Evolutionary conservation across 2,329 filamentous ascomycete genomes (phyloP).

Genomic region (Paecilomyces fulvus): DNA sequence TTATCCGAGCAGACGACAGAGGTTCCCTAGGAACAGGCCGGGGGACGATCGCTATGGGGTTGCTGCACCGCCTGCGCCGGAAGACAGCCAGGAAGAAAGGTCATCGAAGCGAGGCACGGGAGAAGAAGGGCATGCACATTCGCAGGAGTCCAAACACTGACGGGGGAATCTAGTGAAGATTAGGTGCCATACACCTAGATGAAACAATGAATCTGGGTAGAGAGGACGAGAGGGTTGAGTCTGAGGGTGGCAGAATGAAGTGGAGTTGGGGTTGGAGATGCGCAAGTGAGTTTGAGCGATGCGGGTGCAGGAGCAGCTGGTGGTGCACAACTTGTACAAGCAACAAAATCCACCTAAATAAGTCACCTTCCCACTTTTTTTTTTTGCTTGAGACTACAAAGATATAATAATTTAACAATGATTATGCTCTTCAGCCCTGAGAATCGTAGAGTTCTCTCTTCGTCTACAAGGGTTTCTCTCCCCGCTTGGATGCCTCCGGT

Average conservation of each 20-base stretch:
- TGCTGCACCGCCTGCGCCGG: slow-evolving; percentile 30
- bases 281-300: background rate
- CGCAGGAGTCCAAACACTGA: background rate
- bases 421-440: background rate
- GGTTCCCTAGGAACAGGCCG: slow-evolving; percentile 14
- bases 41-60: slow-evolving; percentile 17
- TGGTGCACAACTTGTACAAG: background rate
- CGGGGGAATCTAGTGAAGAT: slow-evolving; percentile 9
- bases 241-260: background rate
- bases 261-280: slow-evolving; percentile 1
- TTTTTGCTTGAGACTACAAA: too few relatives aligned
- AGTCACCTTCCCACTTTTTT: background rate
- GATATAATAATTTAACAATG: too few relatives aligned
- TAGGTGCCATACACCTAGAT: slow-evolving; percentile 7
- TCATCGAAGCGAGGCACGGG: slow-evolving; percentile 34
- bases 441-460: background rate
- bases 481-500: background rate
- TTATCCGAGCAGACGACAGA: slow-evolving; percentile 16
- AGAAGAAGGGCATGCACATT: slow-evolving; percentile 7
- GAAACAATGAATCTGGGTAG: slow-evolving; percentile 1
- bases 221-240: slow-evolving; percentile 3
- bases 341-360: background rate
- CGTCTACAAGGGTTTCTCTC: background rate
- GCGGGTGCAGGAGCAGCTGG: background rate
- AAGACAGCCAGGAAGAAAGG: slow-evolving; percentile 20